Percentiles rank a stretch among this genome's conserved stretches.
phyloP scores from a whole-genome alignment of 306 rosid genomes.

The Leucaena leucocephala region DNA sequence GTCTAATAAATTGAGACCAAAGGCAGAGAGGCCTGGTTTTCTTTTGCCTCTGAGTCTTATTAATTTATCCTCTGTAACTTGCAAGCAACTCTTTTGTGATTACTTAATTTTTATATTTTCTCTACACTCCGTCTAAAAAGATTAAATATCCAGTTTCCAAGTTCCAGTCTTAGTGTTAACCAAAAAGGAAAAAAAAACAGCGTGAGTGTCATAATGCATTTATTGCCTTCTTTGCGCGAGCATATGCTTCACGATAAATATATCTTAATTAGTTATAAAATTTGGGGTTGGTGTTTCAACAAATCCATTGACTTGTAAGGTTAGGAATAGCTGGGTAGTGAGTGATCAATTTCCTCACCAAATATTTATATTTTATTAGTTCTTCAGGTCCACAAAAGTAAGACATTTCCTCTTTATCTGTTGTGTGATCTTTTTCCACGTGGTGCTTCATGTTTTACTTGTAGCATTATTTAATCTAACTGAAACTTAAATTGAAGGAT shows the following conservation, averaged over 20 bases:
- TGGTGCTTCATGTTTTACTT: conserved; percentile 9
- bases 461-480: conserved; percentile 16
- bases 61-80: background rate
- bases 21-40: background rate
- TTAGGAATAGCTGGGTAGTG: background rate
- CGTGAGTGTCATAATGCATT: conserved; percentile 1
- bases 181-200: background rate
- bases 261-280: background rate
- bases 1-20: background rate
- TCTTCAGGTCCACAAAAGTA: conserved; percentile 8
- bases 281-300: conserved; percentile 15
- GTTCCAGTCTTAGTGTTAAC: background rate
- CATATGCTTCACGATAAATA: background rate
- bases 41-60: background rate
- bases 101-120: conserved; percentile 24
- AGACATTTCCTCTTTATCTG: conserved; percentile 32
- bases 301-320: background rate
- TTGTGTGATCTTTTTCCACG: conserved; percentile 22
- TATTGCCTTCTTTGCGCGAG: background rate
- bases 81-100: conserved; percentile 26
- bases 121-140: background rate
- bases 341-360: conserved; percentile 13
- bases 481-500: conserved; percentile 13
- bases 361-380: conserved; percentile 1
- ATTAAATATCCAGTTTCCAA: conserved; percentile 1